Percentiles rank a stretch among this genome's conserved stretches.
phyloP scores from a whole-genome alignment of 345 rosid species.

The Ricinus communis region DNA sequence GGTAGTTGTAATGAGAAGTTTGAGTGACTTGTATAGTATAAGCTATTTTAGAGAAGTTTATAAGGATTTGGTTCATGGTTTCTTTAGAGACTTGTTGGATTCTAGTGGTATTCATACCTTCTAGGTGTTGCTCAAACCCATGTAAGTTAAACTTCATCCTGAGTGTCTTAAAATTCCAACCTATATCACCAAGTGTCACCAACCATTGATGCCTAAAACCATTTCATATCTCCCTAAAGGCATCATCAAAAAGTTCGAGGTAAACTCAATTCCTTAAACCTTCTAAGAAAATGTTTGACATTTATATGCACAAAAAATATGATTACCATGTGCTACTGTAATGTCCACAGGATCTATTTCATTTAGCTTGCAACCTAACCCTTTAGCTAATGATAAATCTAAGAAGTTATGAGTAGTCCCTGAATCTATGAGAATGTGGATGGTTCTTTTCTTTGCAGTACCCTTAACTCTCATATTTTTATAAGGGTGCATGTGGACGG shows the following conservation, averaged over 20 bases:
- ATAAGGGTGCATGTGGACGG: too few species aligned
- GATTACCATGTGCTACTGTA: neutral
- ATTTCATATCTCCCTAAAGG: neutral
- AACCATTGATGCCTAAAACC: too few species aligned
- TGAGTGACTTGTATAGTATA: too few species aligned
- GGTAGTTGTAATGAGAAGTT: too few species aligned
- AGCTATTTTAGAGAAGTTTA: too few species aligned
- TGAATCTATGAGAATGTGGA: neutral
- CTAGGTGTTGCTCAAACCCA: too few species aligned
- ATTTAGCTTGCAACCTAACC: neutral
- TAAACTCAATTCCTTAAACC: neutral
- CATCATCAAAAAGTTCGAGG: neutral
- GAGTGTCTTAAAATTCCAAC: neutral
- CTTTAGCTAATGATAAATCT: neutral
- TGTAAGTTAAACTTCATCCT: neutral
- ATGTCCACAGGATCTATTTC: neutral
- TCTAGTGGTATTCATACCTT: too few species aligned
- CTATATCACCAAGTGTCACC: neutral
- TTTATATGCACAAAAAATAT: neutral
- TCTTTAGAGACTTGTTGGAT: too few species aligned
- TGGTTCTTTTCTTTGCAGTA: neutral
- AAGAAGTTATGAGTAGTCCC: neutral
- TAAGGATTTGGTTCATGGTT: too few species aligned
- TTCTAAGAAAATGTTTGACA: neutral
- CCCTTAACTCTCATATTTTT: too few species aligned